Evolutionary conservation across 2,329 filamentous ascomycete genomes (phyloP), one percentile per base, ranked within the genome.

Genomic region (Neodidymelliopsis sp.): DNA sequence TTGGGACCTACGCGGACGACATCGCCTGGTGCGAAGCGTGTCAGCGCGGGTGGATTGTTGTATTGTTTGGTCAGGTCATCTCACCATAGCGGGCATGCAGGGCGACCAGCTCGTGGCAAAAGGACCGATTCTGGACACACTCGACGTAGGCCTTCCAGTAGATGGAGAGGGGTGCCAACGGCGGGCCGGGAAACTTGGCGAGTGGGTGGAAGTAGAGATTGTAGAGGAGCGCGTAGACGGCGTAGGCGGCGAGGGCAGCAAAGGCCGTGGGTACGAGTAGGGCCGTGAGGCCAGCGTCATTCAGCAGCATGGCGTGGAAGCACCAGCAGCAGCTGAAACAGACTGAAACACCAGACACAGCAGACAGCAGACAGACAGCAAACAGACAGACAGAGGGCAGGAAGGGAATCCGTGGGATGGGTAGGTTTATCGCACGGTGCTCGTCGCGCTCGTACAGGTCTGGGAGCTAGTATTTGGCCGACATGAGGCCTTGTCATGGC

Each of bases 151-250:
- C 65, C 29, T 68, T 67, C 66, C 66, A 69, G 53, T 60, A 63
- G 1, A 44, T 51, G 8, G 62, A 64, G 30, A 43, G 43, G 9
- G 49, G 45, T n/a, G 65, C 65, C 8, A 60, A 19, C 4, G 40
- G 57, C 20, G 77, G 76, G 4, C 76, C 77, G 11, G 75, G 76
- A 43, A 72, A 76, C 22, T 69, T 67, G 34, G 70, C 62, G 4
- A 79, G 62, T 2, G 76, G 76, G 27, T 77, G 74, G 43, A 78
- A 71, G 58, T 69, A 77, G 23, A 72, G 59, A 53, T 68, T 70
- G 60, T 76, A 73, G 20, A 57, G 37, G 40, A 59, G 38, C 2
- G 30, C 41, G 35, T 53, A 63, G 11, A 57, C 39, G 11, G 36
- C 49, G 33, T 62, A 66, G 2, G 54, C 56, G 20, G 56, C 13